Conservation (phyloP, 73 alveolate genomes). For the Breviolum minutum region DNA sequence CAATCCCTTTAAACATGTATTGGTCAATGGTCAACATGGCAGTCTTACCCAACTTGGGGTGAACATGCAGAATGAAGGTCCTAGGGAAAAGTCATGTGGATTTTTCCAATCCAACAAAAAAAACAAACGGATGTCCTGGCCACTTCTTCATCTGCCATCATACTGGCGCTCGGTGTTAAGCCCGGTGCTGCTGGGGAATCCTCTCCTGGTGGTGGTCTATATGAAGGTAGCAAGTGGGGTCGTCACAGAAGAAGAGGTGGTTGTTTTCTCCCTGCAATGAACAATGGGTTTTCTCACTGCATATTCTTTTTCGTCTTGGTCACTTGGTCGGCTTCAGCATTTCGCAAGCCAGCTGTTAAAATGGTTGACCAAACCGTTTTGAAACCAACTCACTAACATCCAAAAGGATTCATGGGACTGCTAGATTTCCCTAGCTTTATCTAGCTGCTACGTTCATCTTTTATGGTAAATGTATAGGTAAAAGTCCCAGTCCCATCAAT, state of each 20-base stretch:
- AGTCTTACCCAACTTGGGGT: neutral
- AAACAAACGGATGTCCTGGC: neutral
- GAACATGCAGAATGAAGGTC: neutral
- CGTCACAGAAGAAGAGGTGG: neutral
- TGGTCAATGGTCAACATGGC: neutral
- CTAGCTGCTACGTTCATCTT: too few species aligned
- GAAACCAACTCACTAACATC: too few species aligned
- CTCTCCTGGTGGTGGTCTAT: neutral
- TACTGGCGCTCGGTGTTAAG: neutral
- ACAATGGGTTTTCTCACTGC: neutral
- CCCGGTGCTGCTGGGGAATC: neutral
- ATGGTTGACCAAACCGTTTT: too few species aligned
- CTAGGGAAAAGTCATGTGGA: neutral
- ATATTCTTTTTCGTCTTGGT: too few species aligned
- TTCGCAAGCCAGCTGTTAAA: too few species aligned
- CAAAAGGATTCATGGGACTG: too few species aligned
- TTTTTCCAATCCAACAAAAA: neutral
- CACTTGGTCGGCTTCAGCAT: too few species aligned
- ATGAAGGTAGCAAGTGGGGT: neutral
- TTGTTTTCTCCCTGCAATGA: neutral
- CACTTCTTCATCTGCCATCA: slow-evolving; percentile 76
- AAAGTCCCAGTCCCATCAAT: too few species aligned
- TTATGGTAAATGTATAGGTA: too few species aligned
- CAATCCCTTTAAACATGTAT: too few species aligned
- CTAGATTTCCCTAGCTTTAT: too few species aligned